These are phyloP conservation scores for Crithidia expoeki DNA, from an alignment of 208 protist species.

Conservation along the genomic window DNA sequence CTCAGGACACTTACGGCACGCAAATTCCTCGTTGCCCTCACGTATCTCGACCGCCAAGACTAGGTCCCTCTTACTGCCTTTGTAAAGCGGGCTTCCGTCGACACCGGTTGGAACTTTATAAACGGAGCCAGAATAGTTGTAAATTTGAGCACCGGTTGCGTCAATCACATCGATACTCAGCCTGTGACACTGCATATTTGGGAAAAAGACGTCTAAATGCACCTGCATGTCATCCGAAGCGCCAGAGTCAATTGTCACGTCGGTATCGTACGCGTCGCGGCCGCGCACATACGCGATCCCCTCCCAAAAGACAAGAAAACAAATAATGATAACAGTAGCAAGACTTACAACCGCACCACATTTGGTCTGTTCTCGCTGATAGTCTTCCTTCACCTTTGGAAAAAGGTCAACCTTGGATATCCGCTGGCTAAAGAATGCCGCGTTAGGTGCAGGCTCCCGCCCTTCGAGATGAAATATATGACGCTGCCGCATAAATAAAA, in stretches of 20 bases:
- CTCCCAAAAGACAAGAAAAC: conserved; percentile 63
- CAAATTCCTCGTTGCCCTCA: conserved; percentile 11
- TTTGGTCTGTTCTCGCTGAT: conserved; percentile 52
- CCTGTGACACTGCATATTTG: conserved; percentile 56
- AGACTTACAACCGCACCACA: conserved; percentile 56
- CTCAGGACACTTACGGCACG: conserved; percentile 56
- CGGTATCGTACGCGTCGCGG: conserved; percentile 61
- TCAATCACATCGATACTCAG: conserved; percentile 82
- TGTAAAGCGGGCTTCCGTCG: conserved; percentile 35
- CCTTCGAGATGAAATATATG: not conserved
- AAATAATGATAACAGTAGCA: conserved; percentile 45
- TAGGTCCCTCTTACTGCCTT: conserved; percentile 21
- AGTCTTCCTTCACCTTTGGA: conserved; percentile 73
- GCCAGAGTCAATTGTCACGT: conserved; percentile 64
- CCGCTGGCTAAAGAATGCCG: conserved; percentile 25
- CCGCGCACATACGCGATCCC: conserved; percentile 47
- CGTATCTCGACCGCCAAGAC: conserved; percentile 18
- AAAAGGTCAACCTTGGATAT: conserved; percentile 63
- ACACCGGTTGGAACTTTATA: conserved; percentile 55
- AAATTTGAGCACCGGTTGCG: conserved; percentile 44
- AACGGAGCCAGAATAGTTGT: conserved; percentile 64
- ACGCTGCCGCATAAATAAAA: conserved; percentile 26
- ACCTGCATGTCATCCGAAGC: conserved; percentile 55
- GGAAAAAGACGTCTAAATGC: conserved; percentile 85
- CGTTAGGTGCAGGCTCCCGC: not conserved